These are phyloP conservation scores for Cystobasidium sp. DNA, from an alignment of 1,284 basidiomycete genomes.

Conservation along the genomic window DNA sequence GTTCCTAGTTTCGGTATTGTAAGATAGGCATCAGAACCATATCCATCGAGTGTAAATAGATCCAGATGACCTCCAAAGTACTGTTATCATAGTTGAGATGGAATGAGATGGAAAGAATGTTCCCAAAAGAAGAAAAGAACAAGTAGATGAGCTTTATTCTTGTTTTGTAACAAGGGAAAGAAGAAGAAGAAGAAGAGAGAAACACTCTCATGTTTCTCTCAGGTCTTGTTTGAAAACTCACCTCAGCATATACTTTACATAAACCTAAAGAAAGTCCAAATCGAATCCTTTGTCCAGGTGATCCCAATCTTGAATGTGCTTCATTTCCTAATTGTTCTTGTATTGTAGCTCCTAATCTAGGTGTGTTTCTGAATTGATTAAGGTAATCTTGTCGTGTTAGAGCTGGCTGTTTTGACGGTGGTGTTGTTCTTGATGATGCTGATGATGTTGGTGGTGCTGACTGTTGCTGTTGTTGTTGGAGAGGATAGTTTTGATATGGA, in stretches of 20 bases:
- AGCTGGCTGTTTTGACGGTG: too few species aligned
- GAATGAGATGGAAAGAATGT: background rate
- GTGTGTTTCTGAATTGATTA: slow-evolving; percentile 47
- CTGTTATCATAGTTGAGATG: background rate
- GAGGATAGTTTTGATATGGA: slow-evolving; percentile 43
- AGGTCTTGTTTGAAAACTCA: slow-evolving; percentile 1
- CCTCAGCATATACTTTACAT: slow-evolving; percentile 51
- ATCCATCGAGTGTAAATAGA: slow-evolving; percentile 48
- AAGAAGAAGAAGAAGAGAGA: background rate
- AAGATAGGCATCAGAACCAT: slow-evolving; percentile 49
- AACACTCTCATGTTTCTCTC: background rate
- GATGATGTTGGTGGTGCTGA: too few species aligned
- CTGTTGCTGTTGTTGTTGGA: too few species aligned
- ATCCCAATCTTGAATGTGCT: slow-evolving; percentile 24
- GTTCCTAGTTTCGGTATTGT: slow-evolving; percentile 48
- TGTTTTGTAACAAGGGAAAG: background rate
- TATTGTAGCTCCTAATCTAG: slow-evolving; percentile 47
- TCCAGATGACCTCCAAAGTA: slow-evolving; percentile 49
- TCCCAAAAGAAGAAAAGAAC: background rate
- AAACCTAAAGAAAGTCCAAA: slow-evolving; percentile 50
- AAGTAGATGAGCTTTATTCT: too few species aligned
- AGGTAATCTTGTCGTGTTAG: slow-evolving; percentile 44
- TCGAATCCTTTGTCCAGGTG: slow-evolving; percentile 46
- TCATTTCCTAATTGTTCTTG: slow-evolving; percentile 36
- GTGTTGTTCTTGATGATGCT: too few species aligned